phyloP scores from a whole-genome alignment of 2,329 filamentous ascomycete species.

The Ophiostoma ulmi region DNA sequence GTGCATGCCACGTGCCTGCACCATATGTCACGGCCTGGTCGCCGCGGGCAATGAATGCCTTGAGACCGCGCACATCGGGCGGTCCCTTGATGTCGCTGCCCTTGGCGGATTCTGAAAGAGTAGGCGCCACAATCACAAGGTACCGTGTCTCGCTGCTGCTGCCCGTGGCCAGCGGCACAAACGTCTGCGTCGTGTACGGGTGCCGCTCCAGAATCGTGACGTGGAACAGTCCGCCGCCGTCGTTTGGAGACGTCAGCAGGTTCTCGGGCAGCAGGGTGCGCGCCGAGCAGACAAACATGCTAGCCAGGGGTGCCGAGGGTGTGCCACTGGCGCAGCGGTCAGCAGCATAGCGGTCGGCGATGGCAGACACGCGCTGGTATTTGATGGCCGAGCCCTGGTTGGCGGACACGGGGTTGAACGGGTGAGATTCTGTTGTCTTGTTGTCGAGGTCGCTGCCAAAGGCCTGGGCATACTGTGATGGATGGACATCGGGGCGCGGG shows the following conservation, averaged over 20 bases:
- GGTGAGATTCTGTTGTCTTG: not conserved
- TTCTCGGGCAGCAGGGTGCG: slow-evolving; percentile 36
- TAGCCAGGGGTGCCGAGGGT: slow-evolving; percentile 62
- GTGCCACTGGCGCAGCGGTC: slow-evolving; percentile 50
- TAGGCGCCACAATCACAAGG: slow-evolving; percentile 85
- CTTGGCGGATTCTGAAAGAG: slow-evolving; percentile 33
- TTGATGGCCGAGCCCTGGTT: slow-evolving; percentile 91
- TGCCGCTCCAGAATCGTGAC: slow-evolving; percentile 80
- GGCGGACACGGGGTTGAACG: slow-evolving; percentile 50
- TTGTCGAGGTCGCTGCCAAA: slow-evolving; percentile 17
- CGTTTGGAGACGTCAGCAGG: not conserved
- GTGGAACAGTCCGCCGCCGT: slow-evolving; percentile 46
- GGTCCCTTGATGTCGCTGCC: slow-evolving; percentile 35
- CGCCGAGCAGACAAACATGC: slow-evolving; percentile 82
- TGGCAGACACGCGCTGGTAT: slow-evolving; percentile 71
- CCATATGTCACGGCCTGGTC: slow-evolving; percentile 87
- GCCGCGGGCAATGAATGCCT: slow-evolving; percentile 72
- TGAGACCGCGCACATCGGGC: slow-evolving; percentile 65
- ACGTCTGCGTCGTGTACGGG: slow-evolving; percentile 91
- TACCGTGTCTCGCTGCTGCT: slow-evolving; percentile 47
- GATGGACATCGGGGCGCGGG: slow-evolving; percentile 54
- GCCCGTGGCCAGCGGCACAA: slow-evolving; percentile 64
- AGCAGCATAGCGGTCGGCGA: slow-evolving; percentile 65
- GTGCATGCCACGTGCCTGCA: slow-evolving; percentile 90
- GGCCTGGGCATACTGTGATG: slow-evolving; percentile 37